Base-by-base conservation (phyloP, 441 rosid species). In the Geranium incanum region DNA sequence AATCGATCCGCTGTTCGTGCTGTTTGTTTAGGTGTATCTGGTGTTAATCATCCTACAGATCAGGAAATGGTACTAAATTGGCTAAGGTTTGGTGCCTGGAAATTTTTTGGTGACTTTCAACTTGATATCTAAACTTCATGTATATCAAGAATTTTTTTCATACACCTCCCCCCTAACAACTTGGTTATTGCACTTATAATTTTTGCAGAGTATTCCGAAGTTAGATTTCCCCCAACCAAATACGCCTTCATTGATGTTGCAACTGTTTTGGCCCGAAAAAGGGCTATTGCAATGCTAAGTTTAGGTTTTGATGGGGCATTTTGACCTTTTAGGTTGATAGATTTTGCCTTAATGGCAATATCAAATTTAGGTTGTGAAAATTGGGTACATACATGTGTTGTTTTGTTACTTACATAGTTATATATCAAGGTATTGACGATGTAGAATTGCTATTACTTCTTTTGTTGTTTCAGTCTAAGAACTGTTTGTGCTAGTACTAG, bases 11-110 rank as follows among this genome's bases (percentile, higher is more conserved):
- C 89, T 2, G 98, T 95, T 73, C 83, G 85, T 2, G 94, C 92
- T 81, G 96, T 95, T 69, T 95, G 97, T 77, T 86, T 95, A 78
- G 96, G 95, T 1, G 92, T 95, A 72, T 89, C 99, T 67, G 99
- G 98, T 74, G 98, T 95, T 55, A 91, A 95, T 70, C 97, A 89
- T 79, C 90, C 95, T 65, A 84, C 91, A 0, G 99, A 95, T 79
- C 89, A 91, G 84, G 84, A 84, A 75, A 83, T 90, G 77, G 78
- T 92, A 66, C 75, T 87, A 72, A 78, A 74, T 70, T 95, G 96
- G 99, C 94, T 95, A 72, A 92, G 99, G 99, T 90, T 72, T 71
- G 79, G 57, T 77, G 70, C 36, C 52, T 48, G 23, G 15, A 38
- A n/a, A 15, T 68, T 68, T 11, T 68, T 28, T 41, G 59, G 13